Evolutionary conservation across 1,139 yeast species (phyloP).

Genomic region (Zygoascus meyerae): DNA sequence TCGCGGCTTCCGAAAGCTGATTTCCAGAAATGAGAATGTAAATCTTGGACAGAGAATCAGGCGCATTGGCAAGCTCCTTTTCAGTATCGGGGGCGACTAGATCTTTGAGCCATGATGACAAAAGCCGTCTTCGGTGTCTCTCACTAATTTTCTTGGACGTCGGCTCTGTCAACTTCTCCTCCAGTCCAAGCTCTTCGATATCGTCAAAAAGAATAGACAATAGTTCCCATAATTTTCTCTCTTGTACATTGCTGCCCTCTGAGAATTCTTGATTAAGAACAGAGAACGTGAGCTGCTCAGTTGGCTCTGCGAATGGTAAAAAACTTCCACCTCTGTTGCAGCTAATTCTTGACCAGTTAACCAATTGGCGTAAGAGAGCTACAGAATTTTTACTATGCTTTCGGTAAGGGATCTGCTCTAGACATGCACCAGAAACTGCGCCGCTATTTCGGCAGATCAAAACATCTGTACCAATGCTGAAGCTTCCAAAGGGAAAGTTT

Average conservation of each 20-base stretch:
- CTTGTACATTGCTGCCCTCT: slow-evolving; percentile 10
- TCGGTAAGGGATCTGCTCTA: background rate
- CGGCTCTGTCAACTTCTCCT: slow-evolving; percentile 11
- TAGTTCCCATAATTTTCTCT: slow-evolving; percentile 41
- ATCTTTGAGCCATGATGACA: slow-evolving; percentile 56
- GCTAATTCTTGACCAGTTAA: background rate
- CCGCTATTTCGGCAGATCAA: background rate
- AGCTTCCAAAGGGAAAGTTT: slow-evolving; percentile 21
- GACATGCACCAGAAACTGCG: too few species aligned
- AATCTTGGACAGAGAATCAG: slow-evolving; percentile 44
- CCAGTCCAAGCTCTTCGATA: slow-evolving; percentile 17
- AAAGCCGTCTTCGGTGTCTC: slow-evolving; percentile 40
- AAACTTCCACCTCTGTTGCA: background rate
- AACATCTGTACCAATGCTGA: slow-evolving; percentile 17
- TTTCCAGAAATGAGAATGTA: slow-evolving; percentile 52
- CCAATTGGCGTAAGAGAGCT: slow-evolving; percentile 3
- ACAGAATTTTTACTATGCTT: background rate
- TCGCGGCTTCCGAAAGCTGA: slow-evolving; percentile 56
- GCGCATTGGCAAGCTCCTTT: slow-evolving; percentile 21
- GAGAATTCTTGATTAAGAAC: slow-evolving; percentile 9
- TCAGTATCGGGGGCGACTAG: slow-evolving; percentile 43
- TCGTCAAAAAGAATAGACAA: slow-evolving; percentile 57
- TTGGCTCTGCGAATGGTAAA: slow-evolving; percentile 14
- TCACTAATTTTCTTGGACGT: slow-evolving; percentile 34
- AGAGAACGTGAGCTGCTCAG: slow-evolving; percentile 17